Evolutionary conservation across 805 yeast species (phyloP).

Genomic region (Saccharomycopsis selenospora): DNA sequence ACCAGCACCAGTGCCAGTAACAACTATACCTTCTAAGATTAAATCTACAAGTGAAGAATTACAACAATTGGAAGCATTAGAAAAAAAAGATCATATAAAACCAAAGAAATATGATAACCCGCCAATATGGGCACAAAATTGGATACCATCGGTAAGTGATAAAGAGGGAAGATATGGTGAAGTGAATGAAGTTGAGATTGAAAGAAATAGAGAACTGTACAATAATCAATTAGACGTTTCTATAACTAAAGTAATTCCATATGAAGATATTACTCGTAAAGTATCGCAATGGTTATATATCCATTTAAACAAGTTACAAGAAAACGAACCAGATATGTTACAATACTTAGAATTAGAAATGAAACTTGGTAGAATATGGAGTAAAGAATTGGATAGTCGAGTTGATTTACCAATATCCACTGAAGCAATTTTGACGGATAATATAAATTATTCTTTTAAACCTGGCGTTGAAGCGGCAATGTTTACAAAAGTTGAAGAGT

Average conservation of each 20-base stretch:
- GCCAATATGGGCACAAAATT: slow-evolving; percentile 82
- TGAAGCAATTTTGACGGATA: slow-evolving; percentile 56
- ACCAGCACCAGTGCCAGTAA: neutral
- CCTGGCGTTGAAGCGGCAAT: slow-evolving; percentile 61
- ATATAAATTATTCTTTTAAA: slow-evolving; percentile 49
- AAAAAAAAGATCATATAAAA: slow-evolving; percentile 4
- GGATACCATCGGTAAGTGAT: slow-evolving; percentile 39
- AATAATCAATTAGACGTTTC: slow-evolving; percentile 30
- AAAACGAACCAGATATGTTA: slow-evolving; percentile 29
- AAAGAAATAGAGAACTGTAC: slow-evolving; percentile 5
- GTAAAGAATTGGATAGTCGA: slow-evolving; percentile 54
- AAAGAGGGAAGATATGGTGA: neutral
- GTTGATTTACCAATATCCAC: slow-evolving; percentile 60
- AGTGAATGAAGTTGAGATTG: slow-evolving; percentile 7
- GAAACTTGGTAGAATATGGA: slow-evolving; percentile 66
- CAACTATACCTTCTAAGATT: neutral
- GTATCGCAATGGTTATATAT: slow-evolving; percentile 89
- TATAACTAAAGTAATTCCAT: slow-evolving; percentile 67
- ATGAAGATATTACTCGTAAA: slow-evolving; percentile 72
- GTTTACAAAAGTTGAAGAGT: slow-evolving; percentile 49
- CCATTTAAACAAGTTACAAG: slow-evolving; percentile 47
- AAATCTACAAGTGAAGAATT: slow-evolving; percentile 8
- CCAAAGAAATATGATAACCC: slow-evolving; percentile 18
- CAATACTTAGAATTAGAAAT: slow-evolving; percentile 65
- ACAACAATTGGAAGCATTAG: slow-evolving; percentile 11